These are phyloP conservation scores for Aspergillus wentii DNA, from an alignment of 495 filamentous ascomycete genomes.

Conservation along the genomic window DNA sequence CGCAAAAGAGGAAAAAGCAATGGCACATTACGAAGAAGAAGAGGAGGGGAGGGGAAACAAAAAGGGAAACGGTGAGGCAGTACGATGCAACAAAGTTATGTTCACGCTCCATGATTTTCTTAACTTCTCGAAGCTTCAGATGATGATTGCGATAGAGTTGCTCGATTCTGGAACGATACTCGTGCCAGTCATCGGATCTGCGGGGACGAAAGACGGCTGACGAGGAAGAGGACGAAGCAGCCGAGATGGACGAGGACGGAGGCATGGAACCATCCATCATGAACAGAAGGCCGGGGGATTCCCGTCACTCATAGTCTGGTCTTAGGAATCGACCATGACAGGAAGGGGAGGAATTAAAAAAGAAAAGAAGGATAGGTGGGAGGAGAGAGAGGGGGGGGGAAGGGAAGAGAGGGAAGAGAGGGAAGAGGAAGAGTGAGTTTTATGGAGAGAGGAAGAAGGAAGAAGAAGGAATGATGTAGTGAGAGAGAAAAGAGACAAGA, in stretches of 20 bases:
- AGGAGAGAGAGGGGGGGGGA: slow-evolving; percentile 2
- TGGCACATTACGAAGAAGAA: slow-evolving; percentile 1
- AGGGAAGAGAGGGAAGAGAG: slow-evolving; percentile 2
- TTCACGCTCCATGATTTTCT: slow-evolving; percentile 37
- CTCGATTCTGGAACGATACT: slow-evolving; percentile 35
- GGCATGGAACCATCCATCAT: slow-evolving; percentile 24
- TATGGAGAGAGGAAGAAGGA: slow-evolving; percentile 2
- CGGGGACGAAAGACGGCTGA: slow-evolving; percentile 30
- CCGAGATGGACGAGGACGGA: slow-evolving; percentile 14
- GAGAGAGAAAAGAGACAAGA: not conserved
- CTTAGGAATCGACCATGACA: not conserved
- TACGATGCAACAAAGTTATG: slow-evolving; percentile 41
- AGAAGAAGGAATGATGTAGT: slow-evolving; percentile 1
- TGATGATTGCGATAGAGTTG: slow-evolving; percentile 39
- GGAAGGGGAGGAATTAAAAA: slow-evolving; percentile 1
- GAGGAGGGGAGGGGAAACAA: slow-evolving; percentile 5
- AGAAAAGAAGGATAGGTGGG: slow-evolving; percentile 1
- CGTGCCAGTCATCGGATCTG: slow-evolving; percentile 40
- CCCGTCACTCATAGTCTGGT: slow-evolving; percentile 16
- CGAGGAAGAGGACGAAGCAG: slow-evolving; percentile 12
- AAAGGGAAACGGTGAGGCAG: slow-evolving; percentile 7
- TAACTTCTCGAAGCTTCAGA: slow-evolving; percentile 39
- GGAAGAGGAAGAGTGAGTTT: not conserved
- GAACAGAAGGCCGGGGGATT: slow-evolving; percentile 5
- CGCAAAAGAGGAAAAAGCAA: slow-evolving; percentile 5